Percentiles rank a stretch among this genome's conserved stretches.
phyloP scores from a whole-genome alignment of 1,139 yeast species.

The Hanseniaspora gamundiae region DNA sequence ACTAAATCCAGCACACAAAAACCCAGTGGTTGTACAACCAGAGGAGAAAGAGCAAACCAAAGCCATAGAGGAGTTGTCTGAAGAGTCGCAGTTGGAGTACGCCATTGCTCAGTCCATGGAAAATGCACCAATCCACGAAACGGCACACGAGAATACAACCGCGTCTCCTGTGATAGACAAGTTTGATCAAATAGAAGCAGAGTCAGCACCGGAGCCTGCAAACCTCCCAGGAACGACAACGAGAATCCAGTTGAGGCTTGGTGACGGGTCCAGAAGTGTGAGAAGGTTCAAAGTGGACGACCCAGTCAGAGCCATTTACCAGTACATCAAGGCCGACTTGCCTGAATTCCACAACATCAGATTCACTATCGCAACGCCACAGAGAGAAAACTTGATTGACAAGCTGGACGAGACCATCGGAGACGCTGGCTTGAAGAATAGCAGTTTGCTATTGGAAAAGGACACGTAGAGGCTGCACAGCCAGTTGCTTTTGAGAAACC shows the following conservation, averaged over 20 bases:
- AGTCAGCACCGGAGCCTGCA: conserved; percentile 49
- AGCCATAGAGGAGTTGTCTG: conserved; percentile 55
- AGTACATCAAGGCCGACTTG: conserved; percentile 45
- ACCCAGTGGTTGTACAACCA: conserved; percentile 41
- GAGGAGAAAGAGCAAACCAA: conserved; percentile 29
- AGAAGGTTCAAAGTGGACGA: conserved; percentile 53
- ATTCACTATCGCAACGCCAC: conserved; percentile 48
- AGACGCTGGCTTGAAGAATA: conserved; percentile 70
- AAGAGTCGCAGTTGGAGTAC: conserved; percentile 73
- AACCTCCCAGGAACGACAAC: conserved; percentile 45
- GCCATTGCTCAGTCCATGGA: conserved; percentile 62
- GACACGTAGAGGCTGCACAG: too few relatives aligned
- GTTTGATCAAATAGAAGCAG: conserved; percentile 29
- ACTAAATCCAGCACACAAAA: conserved; percentile 49
- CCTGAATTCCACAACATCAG: conserved; percentile 30
- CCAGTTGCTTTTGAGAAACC: too few relatives aligned
- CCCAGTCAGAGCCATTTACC: conserved; percentile 47
- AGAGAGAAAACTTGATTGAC: conserved; percentile 48
- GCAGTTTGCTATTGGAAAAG: conserved; percentile 61
- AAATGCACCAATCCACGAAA: conserved; percentile 9
- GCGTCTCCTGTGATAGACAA: conserved; percentile 14
- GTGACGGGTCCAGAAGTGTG: conserved; percentile 76
- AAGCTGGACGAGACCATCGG: conserved; percentile 49
- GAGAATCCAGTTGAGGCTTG: conserved; percentile 75
- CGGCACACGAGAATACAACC: conserved; percentile 11